These are phyloP conservation scores for Anisodus tanguticus DNA, from an alignment of 257 asterid species.

Conservation along the genomic window DNA sequence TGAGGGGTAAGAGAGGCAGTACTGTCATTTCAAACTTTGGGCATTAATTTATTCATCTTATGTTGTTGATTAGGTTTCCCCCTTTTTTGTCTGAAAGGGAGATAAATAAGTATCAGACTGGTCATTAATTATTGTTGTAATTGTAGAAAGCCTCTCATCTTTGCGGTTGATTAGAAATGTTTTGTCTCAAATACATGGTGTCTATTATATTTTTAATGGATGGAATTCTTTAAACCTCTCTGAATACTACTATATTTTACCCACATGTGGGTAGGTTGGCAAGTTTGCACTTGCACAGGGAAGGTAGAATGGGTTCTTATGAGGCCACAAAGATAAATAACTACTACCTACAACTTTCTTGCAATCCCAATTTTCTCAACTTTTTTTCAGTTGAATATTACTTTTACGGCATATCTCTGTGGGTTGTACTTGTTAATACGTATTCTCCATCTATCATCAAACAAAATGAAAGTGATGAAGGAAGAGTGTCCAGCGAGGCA, in stretches of 20 bases:
- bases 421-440: background rate
- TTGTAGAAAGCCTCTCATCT: conserved; percentile 27
- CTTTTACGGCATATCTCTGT: background rate
- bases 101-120: conserved; percentile 25
- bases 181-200: background rate
- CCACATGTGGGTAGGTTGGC: background rate
- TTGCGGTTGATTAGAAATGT: conserved; percentile 19
- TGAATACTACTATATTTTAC: background rate
- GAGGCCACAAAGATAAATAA: background rate
- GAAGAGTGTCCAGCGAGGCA: background rate
- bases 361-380: background rate
- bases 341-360: background rate
- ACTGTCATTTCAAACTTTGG: background rate
- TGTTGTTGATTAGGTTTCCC: conserved; percentile 10
- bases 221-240: background rate
- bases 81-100: conserved; percentile 15
- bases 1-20: conserved; percentile 25
- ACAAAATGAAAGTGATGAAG: background rate
- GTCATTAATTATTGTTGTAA: conserved; percentile 27
- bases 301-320: background rate
- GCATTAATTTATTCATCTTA: background rate
- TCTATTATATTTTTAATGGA: background rate
- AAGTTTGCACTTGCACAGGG: conserved; percentile 2
- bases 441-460: background rate
- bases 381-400: background rate